Evolutionary conservation across 768 basidiomycete genomes (phyloP), one percentile per base, ranked within the genome.

Genomic region (Pisolithus orientalis): DNA sequence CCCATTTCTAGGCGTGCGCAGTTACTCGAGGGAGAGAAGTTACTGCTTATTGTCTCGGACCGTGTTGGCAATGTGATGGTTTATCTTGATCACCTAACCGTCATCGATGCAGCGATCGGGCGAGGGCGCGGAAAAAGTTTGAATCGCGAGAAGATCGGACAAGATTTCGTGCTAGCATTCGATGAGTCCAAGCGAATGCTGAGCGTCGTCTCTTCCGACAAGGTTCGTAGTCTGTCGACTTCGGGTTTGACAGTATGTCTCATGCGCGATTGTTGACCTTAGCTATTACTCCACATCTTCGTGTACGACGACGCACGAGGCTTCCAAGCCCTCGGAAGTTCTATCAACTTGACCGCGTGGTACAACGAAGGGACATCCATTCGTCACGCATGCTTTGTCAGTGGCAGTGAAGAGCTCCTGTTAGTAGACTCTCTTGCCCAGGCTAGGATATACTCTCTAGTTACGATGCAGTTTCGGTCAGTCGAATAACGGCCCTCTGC

Each of bases 111-210:
- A 10, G 68, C 73, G 0, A 57, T 80, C 10, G 11, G 32, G 0
- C 58, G 59, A 6, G 52, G 59, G 1, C 50, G 51, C 6, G 62
- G 66, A 32, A 74, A 73, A 47, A 31, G n/a, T 0, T 60, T 82
- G 13, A 68, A 72, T 50, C 70, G 69, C 6, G 73, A 76, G 52
- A 80, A 75, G 58, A 69, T 80, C 13, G 80, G 77, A 0, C 60
- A 68, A 3, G 67, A 74, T 6, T 68, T 72, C 44, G n/a, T 76
- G 6, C 49, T 82, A 4, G 70, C 81, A 0, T 80, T 74, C 53
- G 80, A 84, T 45, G 80, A 83, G 56, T 61, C 67, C 9, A 78
- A 73, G 54, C 72, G 75, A 2, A 72, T 77, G 62, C 57, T 84
- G 21, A 72, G 73, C 0, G 52, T 82, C 0, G 75, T 79, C 50